Evolutionary conservation across 768 basidiomycete genomes (phyloP).

Genomic region (Hortiboletus flavorubellus): DNA sequence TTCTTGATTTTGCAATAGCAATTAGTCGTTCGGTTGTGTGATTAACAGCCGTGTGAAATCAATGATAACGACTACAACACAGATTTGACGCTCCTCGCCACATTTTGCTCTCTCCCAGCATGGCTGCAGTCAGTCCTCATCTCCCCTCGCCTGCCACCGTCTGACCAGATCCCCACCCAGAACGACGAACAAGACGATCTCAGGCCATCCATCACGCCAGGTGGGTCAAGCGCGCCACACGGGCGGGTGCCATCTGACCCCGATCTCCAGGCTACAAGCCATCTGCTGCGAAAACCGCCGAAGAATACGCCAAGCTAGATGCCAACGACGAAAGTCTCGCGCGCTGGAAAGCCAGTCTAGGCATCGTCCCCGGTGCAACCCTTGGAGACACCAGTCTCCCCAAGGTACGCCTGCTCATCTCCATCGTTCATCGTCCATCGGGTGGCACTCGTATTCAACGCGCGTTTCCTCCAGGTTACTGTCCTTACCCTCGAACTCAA

Average conservation of each 20-base stretch:
- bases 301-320: conserved; percentile 84
- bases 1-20: conserved; percentile 30
- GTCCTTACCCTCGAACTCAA: conserved; percentile 74
- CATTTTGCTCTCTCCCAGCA: conserved; percentile 31
- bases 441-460: conserved; percentile 22
- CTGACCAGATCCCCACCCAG: conserved; percentile 23
- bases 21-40: conserved; percentile 12
- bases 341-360: conserved; percentile 94
- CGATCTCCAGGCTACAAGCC: conserved; percentile 67
- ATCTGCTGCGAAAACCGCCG: conserved; percentile 61
- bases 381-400: conserved; percentile 46
- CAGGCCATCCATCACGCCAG: conserved; percentile 64
- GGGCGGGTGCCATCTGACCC: conserved; percentile 17
- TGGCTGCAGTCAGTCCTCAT: conserved; percentile 49
- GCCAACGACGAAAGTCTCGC: conserved; percentile 89
- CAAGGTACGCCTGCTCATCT: conserved; percentile 47
- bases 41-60: conserved; percentile 64
- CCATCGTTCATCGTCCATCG: conserved; percentile 1
- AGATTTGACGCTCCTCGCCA: conserved; percentile 15
- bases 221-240: conserved; percentile 32
- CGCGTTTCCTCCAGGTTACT: conserved; percentile 48
- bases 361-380: conserved; percentile 59
- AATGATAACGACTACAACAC: conserved; percentile 27
- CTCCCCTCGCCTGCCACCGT: background rate
- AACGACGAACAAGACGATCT: conserved; percentile 72